Percentiles rank a stretch among this genome's conserved stretches.
Evolutionary conservation across 108 stramenopile genomes (phyloP).

Genomic region (Aureococcus anophagefferens): DNA sequence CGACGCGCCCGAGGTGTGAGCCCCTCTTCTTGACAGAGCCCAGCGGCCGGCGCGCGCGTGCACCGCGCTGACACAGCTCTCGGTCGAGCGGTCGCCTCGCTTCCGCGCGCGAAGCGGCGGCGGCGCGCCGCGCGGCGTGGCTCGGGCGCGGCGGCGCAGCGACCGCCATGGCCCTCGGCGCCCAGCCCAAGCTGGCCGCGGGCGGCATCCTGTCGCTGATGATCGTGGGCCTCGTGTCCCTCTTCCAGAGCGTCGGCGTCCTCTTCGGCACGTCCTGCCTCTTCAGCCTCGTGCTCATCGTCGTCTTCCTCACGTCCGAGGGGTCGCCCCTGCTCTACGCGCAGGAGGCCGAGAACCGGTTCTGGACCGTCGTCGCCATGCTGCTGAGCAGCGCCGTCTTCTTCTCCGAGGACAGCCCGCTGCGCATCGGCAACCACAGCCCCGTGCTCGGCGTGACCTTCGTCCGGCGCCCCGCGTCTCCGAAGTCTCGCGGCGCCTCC

Average conservation of each 20-base stretch:
- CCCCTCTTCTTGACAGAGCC: too few species aligned
- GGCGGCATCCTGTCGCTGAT: not conserved
- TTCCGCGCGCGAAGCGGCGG: too few species aligned
- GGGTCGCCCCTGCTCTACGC: not conserved
- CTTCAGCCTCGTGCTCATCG: not conserved
- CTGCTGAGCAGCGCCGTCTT: constrained; percentile 62
- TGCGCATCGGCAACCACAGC: constrained; percentile 37
- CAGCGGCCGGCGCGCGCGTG: too few species aligned
- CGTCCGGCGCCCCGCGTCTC: not conserved
- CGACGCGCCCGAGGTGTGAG: too few species aligned
- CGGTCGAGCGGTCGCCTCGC: too few species aligned
- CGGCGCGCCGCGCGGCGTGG: too few species aligned
- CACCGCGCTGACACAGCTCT: too few species aligned
- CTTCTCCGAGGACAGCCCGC: constrained; percentile 73
- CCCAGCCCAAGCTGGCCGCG: too few species aligned
- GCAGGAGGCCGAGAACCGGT: constrained; percentile 63
- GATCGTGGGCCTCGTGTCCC: not conserved
- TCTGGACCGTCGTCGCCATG: constrained; percentile 76
- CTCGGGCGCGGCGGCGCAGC: too few species aligned
- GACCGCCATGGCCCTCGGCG: too few species aligned
- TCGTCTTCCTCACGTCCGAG: not conserved
- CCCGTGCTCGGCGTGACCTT: constrained; percentile 33
- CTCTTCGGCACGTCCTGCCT: not conserved
- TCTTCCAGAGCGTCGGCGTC: not conserved
- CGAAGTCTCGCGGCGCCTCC: too few species aligned